These are phyloP conservation scores for Ceratocystis colombiana DNA, from an alignment of 2,329 filamentous ascomycete genomes.

Conservation along the genomic window DNA sequence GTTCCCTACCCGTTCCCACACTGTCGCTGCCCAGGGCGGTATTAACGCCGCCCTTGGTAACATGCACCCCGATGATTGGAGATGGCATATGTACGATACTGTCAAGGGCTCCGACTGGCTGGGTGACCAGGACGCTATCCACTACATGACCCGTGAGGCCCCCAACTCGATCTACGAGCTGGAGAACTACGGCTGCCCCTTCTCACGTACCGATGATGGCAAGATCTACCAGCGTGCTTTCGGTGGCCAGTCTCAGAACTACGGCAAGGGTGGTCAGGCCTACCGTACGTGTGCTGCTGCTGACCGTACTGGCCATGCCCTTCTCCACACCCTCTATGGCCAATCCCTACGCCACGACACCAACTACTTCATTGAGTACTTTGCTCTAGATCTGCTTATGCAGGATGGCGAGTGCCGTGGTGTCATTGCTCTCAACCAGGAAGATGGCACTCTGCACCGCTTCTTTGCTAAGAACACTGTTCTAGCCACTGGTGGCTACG, in stretches of 20 bases:
- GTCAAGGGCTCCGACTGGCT: constrained; percentile 98
- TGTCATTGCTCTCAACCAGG: constrained; percentile 95
- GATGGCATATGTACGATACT: constrained; percentile 99
- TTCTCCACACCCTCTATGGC: constrained; percentile 96
- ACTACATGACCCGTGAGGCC: constrained; percentile 96
- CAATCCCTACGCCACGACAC: constrained; percentile 96
- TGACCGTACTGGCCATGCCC: constrained; percentile 92
- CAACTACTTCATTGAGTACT: constrained; percentile 99
- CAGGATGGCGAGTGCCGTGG: constrained; percentile 93
- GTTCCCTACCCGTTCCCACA: constrained; percentile 77
- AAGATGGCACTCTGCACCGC: constrained; percentile 93
- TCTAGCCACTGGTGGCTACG: constrained; percentile 92
- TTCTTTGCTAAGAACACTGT: constrained; percentile 97
- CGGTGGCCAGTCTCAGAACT: constrained; percentile 92
- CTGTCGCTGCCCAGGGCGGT: constrained; percentile 70
- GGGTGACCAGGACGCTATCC: constrained; percentile 92
- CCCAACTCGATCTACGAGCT: constrained; percentile 86
- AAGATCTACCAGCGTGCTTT: constrained; percentile 98
- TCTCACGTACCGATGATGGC: constrained; percentile 91
- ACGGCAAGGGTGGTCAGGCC: constrained; percentile 91
- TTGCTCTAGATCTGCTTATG: constrained; percentile 94
- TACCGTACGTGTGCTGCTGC: constrained; percentile 95
- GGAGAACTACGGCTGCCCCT: constrained; percentile 95
- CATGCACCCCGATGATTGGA: constrained; percentile 98
- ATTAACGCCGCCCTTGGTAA: constrained; percentile 85